These are phyloP conservation scores for Leccinum olivaceopallidum DNA, from an alignment of 768 basidiomycete species.

Conservation along the genomic window DNA sequence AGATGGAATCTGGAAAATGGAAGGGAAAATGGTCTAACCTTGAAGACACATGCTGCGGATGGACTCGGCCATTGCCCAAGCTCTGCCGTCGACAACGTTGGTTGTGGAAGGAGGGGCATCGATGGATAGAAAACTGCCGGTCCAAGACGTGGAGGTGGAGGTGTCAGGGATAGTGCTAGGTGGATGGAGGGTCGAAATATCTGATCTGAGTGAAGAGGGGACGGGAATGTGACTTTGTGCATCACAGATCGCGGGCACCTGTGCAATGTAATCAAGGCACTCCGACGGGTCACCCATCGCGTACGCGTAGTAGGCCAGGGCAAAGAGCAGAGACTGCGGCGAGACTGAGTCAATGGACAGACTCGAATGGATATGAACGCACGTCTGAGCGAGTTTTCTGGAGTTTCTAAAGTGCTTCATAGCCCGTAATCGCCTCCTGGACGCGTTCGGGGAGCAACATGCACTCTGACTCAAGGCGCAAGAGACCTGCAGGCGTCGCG, in stretches of 20 bases:
- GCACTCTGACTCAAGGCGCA: slow-evolving; percentile 55
- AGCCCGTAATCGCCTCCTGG: slow-evolving; percentile 57
- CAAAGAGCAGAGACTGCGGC: slow-evolving; percentile 63
- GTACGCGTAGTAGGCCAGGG: slow-evolving; percentile 79
- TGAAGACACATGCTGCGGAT: slow-evolving; percentile 76
- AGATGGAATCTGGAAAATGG: background rate
- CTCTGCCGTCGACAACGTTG: slow-evolving; percentile 67
- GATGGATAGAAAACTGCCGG: slow-evolving; percentile 49
- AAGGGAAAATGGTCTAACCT: slow-evolving; percentile 46
- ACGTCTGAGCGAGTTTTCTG: slow-evolving; percentile 58
- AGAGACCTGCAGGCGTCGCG: slow-evolving; percentile 48
- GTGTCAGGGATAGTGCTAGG: slow-evolving; percentile 36
- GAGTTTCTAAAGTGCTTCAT: slow-evolving; percentile 52
- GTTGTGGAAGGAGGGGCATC: slow-evolving; percentile 42
- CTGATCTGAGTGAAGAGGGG: slow-evolving; percentile 43
- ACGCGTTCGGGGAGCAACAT: slow-evolving; percentile 52
- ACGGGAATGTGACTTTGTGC: slow-evolving; percentile 53
- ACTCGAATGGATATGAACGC: slow-evolving; percentile 32
- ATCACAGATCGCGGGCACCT: slow-evolving; percentile 55
- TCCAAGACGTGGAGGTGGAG: slow-evolving; percentile 51
- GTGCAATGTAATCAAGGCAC: slow-evolving; percentile 59
- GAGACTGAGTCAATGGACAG: slow-evolving; percentile 7
- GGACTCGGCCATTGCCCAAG: slow-evolving; percentile 72
- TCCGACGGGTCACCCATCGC: slow-evolving; percentile 66
- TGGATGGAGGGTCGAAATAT: slow-evolving; percentile 38